Conservation (phyloP, 192 early-diverging fungal species). For the Rhizoclosmatium sp. region DNA sequence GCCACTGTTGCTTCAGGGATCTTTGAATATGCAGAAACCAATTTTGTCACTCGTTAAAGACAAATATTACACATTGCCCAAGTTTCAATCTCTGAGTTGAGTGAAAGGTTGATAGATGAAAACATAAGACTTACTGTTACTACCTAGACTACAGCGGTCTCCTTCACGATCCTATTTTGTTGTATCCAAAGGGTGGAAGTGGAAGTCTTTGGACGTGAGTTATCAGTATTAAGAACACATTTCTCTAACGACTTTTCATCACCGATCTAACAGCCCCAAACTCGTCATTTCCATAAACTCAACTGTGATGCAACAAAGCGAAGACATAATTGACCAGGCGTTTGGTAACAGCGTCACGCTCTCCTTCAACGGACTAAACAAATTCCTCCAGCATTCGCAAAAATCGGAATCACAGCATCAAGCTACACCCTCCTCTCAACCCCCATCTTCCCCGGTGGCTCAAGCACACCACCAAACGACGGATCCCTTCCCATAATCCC, state of each 20-base stretch:
- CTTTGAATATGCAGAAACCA: neutral
- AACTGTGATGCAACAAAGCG: slow-evolving; percentile 5
- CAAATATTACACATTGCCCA: neutral
- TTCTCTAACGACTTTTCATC: too few species aligned
- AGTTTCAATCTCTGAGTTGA: neutral
- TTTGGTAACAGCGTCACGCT: neutral
- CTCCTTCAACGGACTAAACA: neutral
- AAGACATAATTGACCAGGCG: neutral
- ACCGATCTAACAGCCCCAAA: neutral
- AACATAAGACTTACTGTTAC: too few species aligned
- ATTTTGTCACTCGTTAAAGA: neutral
- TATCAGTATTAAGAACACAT: too few species aligned
- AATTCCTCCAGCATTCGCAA: neutral
- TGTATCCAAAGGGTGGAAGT: neutral
- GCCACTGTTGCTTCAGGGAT: neutral
- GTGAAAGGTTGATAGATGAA: too few species aligned
- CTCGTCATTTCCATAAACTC: slow-evolving; percentile 9
- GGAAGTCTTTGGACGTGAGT: slow-evolving; percentile 3
- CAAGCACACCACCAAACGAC: slow-evolving; percentile 4
- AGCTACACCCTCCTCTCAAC: neutral
- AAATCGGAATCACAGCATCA: neutral
- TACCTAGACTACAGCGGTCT: slow-evolving; percentile 1
- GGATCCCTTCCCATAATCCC: slow-evolving; percentile 15
- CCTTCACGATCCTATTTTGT: neutral
- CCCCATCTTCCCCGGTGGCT: neutral